Base-by-base conservation (phyloP, 2,329 filamentous ascomycete species). In the Clarireedia paspali region DNA sequence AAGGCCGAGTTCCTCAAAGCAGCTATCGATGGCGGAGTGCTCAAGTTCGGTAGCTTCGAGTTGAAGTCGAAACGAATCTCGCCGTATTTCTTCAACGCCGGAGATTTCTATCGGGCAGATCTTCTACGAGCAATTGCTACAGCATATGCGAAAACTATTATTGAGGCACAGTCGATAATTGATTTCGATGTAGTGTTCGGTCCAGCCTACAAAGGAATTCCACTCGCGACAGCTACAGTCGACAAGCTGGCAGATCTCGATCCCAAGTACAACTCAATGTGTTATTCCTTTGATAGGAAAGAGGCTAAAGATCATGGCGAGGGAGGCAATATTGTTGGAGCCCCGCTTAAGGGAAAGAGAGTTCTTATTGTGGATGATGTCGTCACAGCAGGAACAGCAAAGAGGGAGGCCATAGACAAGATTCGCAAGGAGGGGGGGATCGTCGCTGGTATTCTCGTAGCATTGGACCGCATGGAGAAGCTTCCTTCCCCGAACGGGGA, bases 81-180 rank as follows among this genome's bases (percentile, higher is more conserved):
- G 12, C 94, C 94, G 44, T 97, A 97, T 80, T 97, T 97, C 79
- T 95, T 97, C 84, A 96, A 96, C 73, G 91, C 91, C 47, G 91
- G 91, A 58, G 83, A 89, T 66, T 95, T 97, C 74, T 90, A 94
- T 78, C 85, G 85, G 52, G 87, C 87, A 23, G 80, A 85, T 60
- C 82, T 96, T 30, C 83, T 95, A 61, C 81, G 81, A 60, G 83
- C 90, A 56, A 88, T 96, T 64, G 82, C 87, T 52, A 80, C 83
- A 42, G 91, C 92, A 57, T 97, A 92, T 72, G 92, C 92, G 45
- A 73, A 79, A 62, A 78, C 82, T 56, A 82, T 87, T 65, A 73
- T 77, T 61, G 58, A 67, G 62, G 74, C 76, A 20, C 72, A 67
- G 44, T 64, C 68, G 24, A 65, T 64, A 15, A 73, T 81, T 47